These are phyloP conservation scores for Epichloe sibirici DNA, from an alignment of 2,329 filamentous ascomycete genomes.

Conservation along the genomic window DNA sequence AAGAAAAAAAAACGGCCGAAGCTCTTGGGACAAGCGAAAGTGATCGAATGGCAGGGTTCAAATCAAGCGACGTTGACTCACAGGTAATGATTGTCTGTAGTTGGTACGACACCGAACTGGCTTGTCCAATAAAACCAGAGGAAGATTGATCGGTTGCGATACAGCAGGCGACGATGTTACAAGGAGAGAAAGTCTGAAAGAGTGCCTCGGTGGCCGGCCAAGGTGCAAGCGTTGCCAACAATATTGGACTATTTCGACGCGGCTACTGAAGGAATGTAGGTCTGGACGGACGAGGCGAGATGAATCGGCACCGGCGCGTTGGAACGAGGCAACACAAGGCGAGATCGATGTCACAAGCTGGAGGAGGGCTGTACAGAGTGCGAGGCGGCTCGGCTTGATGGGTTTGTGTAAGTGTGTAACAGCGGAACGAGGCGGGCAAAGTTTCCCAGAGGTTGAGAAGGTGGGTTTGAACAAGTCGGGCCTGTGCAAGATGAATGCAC, in stretches of 20 bases:
- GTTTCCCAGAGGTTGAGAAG: neutral
- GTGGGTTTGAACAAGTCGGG: neutral
- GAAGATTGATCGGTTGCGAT: constrained; percentile 3
- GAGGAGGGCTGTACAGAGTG: constrained; percentile 4
- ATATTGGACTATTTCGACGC: constrained; percentile 20
- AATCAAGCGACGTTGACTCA: constrained; percentile 23
- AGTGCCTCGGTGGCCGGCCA: constrained; percentile 20
- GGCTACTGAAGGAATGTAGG: constrained; percentile 15
- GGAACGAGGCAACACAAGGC: constrained; percentile 20
- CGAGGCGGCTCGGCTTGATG: constrained; percentile 7
- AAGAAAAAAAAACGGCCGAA: neutral
- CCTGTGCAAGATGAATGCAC: neutral
- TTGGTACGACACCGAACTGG: constrained; percentile 16
- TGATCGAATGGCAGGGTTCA: constrained; percentile 4
- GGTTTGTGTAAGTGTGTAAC: constrained; percentile 10
- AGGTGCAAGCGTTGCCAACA: constrained; percentile 24
- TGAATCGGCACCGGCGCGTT: constrained; percentile 22
- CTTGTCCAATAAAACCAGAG: constrained; percentile 2
- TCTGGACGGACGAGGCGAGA: constrained; percentile 19
- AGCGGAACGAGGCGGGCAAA: constrained; percentile 1
- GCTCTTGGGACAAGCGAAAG: constrained; percentile 8
- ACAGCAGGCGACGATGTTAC: constrained; percentile 8
- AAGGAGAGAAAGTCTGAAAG: constrained; percentile 10
- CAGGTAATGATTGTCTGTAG: constrained; percentile 16
- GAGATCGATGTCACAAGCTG: constrained; percentile 17